These are phyloP conservation scores for Cercospora beticola DNA, from an alignment of 2,329 filamentous ascomycete species.

Conservation along the genomic window DNA sequence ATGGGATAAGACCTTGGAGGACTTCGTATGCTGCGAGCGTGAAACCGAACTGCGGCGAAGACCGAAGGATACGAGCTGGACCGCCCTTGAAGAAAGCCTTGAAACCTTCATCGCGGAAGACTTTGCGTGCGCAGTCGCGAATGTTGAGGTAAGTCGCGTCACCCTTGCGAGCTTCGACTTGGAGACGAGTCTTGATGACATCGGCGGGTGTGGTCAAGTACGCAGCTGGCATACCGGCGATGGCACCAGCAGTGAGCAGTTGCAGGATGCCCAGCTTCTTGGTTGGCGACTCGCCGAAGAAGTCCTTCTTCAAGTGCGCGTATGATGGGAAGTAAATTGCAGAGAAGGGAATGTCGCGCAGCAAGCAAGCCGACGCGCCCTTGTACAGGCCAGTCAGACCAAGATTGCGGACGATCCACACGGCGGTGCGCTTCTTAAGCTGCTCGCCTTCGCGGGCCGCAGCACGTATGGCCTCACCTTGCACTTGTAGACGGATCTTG, in stretches of 20 bases:
- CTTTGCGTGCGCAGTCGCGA: slow-evolving; percentile 78
- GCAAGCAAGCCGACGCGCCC: slow-evolving; percentile 87
- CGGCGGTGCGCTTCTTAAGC: slow-evolving; percentile 81
- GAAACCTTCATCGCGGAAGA: slow-evolving; percentile 89
- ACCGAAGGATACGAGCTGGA: slow-evolving; percentile 89
- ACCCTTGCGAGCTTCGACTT: slow-evolving; percentile 95
- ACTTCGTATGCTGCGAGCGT: slow-evolving; percentile 95
- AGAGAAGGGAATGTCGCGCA: slow-evolving; percentile 96
- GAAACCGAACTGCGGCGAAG: slow-evolving; percentile 96
- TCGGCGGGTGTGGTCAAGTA: slow-evolving; percentile 98
- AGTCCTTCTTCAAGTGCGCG: slow-evolving; percentile 86
- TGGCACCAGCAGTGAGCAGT: slow-evolving; percentile 89
- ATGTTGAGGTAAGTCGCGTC: slow-evolving; percentile 85
- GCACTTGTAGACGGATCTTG: slow-evolving; percentile 96
- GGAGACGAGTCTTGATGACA: slow-evolving; percentile 97
- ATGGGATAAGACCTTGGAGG: slow-evolving; percentile 75
- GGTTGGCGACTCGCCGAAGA: slow-evolving; percentile 83
- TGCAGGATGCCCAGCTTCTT: slow-evolving; percentile 89
- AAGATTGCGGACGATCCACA: slow-evolving; percentile 96
- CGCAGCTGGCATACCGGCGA: slow-evolving; percentile 58
- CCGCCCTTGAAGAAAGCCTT: slow-evolving; percentile 98
- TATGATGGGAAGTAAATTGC: slow-evolving; percentile 99
- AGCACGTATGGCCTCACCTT: slow-evolving; percentile 86
- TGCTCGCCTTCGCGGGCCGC: slow-evolving; percentile 71
- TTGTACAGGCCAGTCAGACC: slow-evolving; percentile 95